Base-by-base conservation (phyloP, 2,329 filamentous ascomycete species). In the Aspergillus versicolor region DNA sequence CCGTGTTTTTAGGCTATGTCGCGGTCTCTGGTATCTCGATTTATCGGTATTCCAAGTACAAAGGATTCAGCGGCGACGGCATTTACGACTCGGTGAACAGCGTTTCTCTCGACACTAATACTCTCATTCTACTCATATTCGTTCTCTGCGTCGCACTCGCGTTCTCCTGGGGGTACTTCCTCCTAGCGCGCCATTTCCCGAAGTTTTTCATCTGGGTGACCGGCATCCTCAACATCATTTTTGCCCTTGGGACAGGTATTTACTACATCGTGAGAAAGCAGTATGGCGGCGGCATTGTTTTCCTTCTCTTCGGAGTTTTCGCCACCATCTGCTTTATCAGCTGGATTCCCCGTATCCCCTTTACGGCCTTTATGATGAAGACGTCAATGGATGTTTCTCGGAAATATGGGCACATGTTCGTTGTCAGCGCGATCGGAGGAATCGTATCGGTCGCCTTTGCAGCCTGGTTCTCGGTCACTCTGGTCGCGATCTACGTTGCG, bases 121-220 rank as follows among this genome's bases (percentile, higher is more conserved):
- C 91, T 0, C 81, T 97, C 41, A 85, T 96, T 41, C 82, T 97
- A 15, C 96, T 97, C 73, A 82, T 84, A 34, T 92, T 95, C 70
- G 85, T 90, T 7, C 81, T 97, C 7, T 84, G 78, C 15, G 81
- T 92, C 40, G 89, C 91, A 5, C 81, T 92, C 21, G 81, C 90
- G 1, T 78, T 96, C 42, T 92, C 90, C 37, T 89, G 86, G 68
- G 80, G 77, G 21, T 97, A 97, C 71, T 85, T 97, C 66, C 85
- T 86, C 74, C 73, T 87, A 2, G 89, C 90, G 6, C 85, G 91
- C 54, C 77, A 84, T 46, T 93, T 93, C 63, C 92, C 92, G 3
- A 95, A 94, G 76, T 85, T 91, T 69, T 92, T 96, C 65, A 95
- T 97, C 70, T 97, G 91, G 90, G 84, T 92, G 40, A 95, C 92